Base-by-base conservation (phyloP, 345 rosid genomes). In the Eucalyptus sp. region DNA sequence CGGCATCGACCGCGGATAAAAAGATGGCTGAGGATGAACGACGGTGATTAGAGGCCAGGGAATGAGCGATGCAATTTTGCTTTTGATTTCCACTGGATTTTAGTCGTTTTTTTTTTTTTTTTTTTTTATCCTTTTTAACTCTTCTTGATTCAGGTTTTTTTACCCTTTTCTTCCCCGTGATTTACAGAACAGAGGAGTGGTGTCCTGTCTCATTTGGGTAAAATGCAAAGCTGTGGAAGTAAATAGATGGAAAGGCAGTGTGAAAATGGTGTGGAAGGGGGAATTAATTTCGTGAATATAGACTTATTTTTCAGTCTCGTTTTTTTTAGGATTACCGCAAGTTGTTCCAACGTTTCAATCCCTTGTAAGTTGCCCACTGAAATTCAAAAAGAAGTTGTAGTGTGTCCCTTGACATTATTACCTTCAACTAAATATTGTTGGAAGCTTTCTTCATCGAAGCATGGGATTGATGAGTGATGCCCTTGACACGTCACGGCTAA, bases 21-120 rank as follows among this genome's bases (percentile, higher is more conserved):
- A 76, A 89, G 93, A 89, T 91, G 94, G 90, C 92, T 92, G 48
- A 91, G 90, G 90, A 92, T 89, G 93, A 92, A 89, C 71, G 86
- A 51, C 71, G 37, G 31, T 20, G 86, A 86, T 43, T 71, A 89
- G 86, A 58, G n/a, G 27, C 81, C 83, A 6, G 15, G 27, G 48
- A 22, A 76, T 20, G 84, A 76, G 84, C 6, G 27, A 37, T 76
- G 84, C 84, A 22, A 41, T 76, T 76, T 76, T 76, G 48, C 48
- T 44, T 41, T 76, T 6, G 7, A 11, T 41, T 20, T 14, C 41
- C 41, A n/a, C 41, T 17, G 76, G 37, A 64, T 14, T 62, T 12
- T 62, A 62, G 68, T 20, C 58, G 10, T 18, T 52, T 1, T 52
- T 52, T 52, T 52, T 18, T 56, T 2, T 37, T 37, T 37, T 37